Percentiles rank a stretch among this genome's conserved stretches.
Evolutionary conservation across 306 rosid species (phyloP).

Genomic region (Geum urbanum): DNA sequence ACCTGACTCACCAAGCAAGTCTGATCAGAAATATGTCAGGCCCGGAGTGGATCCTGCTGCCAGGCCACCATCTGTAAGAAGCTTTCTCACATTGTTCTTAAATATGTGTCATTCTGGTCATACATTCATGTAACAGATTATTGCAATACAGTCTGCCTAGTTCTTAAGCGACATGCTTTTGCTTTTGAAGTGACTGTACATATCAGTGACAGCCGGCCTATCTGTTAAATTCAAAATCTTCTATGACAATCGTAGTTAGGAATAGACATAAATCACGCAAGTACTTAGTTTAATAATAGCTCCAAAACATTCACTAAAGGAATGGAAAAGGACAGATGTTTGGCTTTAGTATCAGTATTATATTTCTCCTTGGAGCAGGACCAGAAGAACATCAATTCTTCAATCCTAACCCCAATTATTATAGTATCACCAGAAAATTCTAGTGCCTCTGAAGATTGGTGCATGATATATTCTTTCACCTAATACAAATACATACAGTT

Average conservation of each 20-base stretch:
- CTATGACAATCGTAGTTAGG: neutral
- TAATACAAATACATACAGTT: neutral
- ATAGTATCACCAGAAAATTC: too few relatives aligned
- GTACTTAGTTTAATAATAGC: neutral
- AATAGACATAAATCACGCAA: neutral
- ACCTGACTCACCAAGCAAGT: conserved; percentile 87
- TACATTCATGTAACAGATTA: neutral
- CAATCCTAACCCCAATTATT: neutral
- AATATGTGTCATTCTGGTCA: neutral
- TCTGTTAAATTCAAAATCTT: conserved; percentile 13
- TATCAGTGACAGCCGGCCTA: conserved; percentile 6
- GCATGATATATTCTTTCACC: neutral
- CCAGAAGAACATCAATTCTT: neutral
- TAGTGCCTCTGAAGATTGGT: neutral
- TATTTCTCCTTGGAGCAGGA: neutral
- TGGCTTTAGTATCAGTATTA: neutral
- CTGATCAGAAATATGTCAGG: conserved; percentile 48
- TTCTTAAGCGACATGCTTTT: conserved; percentile 14
- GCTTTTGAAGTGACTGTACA: conserved; percentile 15
- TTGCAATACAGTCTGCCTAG: conserved; percentile 18
- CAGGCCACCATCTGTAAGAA: conserved; percentile 73
- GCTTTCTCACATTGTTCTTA: conserved; percentile 17
- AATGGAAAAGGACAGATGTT: too few relatives aligned
- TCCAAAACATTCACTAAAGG: neutral
- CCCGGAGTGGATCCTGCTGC: conserved; percentile 58